Percentiles rank a stretch among this genome's conserved stretches.
phyloP scores from a whole-genome alignment of 768 basidiomycete genomes.

The Thelephora aurantiotincta region DNA sequence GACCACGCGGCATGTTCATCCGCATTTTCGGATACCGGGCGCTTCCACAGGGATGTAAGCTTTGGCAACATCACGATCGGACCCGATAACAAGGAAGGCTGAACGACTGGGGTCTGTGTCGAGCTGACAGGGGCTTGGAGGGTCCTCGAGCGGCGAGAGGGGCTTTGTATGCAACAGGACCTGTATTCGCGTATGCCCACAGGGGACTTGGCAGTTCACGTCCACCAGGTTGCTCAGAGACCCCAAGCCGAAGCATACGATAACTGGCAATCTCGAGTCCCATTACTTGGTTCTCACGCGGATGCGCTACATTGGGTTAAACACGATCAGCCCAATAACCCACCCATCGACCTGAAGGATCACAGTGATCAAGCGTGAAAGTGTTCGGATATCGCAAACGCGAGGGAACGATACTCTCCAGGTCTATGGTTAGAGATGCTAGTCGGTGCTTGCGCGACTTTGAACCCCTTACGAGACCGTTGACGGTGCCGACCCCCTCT shows the following conservation, averaged over 20 bases:
- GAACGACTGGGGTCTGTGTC: conserved; percentile 6
- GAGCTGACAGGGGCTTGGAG: neutral
- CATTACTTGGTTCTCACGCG: conserved; percentile 4
- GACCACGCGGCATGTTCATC: neutral
- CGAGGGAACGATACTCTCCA: too few relatives aligned
- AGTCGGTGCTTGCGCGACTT: too few relatives aligned
- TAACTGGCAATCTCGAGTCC: conserved; percentile 7
- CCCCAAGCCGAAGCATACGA: conserved; percentile 4
- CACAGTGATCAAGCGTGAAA: neutral
- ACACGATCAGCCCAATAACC: neutral
- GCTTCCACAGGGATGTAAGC: conserved; percentile 5
- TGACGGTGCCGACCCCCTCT: too few relatives aligned
- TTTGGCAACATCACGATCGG: conserved; percentile 3
- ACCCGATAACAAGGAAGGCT: too few relatives aligned
- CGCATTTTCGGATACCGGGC: neutral
- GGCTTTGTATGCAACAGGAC: neutral
- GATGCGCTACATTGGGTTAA: neutral
- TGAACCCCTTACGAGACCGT: too few relatives aligned
- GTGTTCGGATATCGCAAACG: neutral
- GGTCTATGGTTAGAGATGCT: too few relatives aligned
- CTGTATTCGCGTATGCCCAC: neutral
- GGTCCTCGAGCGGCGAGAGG: neutral
- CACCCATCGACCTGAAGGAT: neutral
- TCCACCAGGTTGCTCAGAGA: conserved; percentile 1
- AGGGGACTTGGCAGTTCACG: conserved; percentile 9